These are phyloP conservation scores for Microbotryomycetes sp. DNA, from an alignment of 1,284 basidiomycete genomes.

Conservation along the genomic window DNA sequence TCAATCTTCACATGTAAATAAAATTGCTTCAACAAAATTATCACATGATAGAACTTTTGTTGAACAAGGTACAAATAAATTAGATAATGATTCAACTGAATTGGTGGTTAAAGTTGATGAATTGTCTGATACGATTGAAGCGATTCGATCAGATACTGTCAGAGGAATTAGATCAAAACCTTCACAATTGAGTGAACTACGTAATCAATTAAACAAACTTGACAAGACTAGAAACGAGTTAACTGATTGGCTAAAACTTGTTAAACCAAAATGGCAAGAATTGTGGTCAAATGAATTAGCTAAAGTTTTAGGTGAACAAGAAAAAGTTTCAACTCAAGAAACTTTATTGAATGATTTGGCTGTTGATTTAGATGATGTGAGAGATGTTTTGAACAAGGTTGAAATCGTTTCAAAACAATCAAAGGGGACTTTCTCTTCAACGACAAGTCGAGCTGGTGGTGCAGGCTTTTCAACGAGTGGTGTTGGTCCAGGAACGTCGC, in stretches of 20 bases:
- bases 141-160: conserved; percentile 81
- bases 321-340: conserved; percentile 84
- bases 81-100: conserved; percentile 82
- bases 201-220: conserved; percentile 64
- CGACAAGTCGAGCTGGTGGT: conserved; percentile 1
- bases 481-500: conserved; percentile 48
- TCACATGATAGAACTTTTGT: conserved; percentile 83
- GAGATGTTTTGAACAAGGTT: conserved; percentile 77
- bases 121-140: conserved; percentile 85
- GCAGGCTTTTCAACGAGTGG: conserved; percentile 18
- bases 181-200: conserved; percentile 52
- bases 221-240: conserved; percentile 67
- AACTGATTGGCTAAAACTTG: conserved; percentile 74
- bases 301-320: conserved; percentile 95
- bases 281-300: conserved; percentile 95
- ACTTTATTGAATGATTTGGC: conserved; percentile 80
- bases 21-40: conserved; percentile 68
- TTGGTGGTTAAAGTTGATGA: conserved; percentile 89
- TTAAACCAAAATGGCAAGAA: conserved; percentile 97
- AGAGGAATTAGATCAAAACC: conserved; percentile 79
- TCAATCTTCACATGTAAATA: conserved; percentile 78
- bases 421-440: background rate
- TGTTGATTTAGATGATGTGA: conserved; percentile 83
- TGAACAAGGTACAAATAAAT: conserved; percentile 80
- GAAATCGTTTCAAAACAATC: conserved; percentile 64